Percentiles rank a stretch among this genome's conserved stretches.
Conservation (phyloP, 2,329 filamentous ascomycete genomes). For the Tolypocladium tundrense region DNA sequence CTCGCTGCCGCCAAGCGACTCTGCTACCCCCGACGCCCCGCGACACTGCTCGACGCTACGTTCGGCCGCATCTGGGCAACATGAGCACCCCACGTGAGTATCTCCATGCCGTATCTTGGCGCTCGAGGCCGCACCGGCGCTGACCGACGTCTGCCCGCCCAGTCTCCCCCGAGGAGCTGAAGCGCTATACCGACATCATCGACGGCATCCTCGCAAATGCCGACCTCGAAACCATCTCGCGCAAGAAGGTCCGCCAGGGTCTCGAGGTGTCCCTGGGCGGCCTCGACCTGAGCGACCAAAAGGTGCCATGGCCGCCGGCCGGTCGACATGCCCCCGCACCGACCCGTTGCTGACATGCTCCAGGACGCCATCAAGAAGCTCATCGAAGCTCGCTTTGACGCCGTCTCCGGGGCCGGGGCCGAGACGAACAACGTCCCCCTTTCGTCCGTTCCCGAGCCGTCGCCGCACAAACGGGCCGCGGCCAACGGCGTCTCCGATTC, state of each 20-base stretch:
- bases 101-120: neutral
- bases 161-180: conserved; percentile 41
- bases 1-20: neutral
- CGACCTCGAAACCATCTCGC: conserved; percentile 52
- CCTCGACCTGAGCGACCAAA: conserved; percentile 48
- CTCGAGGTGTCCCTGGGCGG: conserved; percentile 44
- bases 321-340: neutral
- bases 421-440: conserved; percentile 35
- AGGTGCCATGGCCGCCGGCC: conserved; percentile 27
- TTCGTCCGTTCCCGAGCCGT: conserved; percentile 18
- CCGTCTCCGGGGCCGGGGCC: conserved; percentile 44
- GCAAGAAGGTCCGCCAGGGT: conserved; percentile 50
- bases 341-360: neutral
- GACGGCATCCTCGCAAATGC: conserved; percentile 47
- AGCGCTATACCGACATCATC: conserved; percentile 47
- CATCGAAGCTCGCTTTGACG: conserved; percentile 66
- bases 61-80: neutral
- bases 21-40: neutral
- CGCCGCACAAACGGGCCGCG: conserved; percentile 22
- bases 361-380: conserved; percentile 61
- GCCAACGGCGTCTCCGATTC: conserved; percentile 24
- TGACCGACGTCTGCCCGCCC: neutral
- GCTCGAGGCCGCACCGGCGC: neutral
- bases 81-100: conserved; percentile 5
- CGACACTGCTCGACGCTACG: neutral